A percentile compares a stretch with the other conserved stretches of the same genome.
Conservation (phyloP, 148 eudicot species). For the Rhododendron griersonianum region DNA sequence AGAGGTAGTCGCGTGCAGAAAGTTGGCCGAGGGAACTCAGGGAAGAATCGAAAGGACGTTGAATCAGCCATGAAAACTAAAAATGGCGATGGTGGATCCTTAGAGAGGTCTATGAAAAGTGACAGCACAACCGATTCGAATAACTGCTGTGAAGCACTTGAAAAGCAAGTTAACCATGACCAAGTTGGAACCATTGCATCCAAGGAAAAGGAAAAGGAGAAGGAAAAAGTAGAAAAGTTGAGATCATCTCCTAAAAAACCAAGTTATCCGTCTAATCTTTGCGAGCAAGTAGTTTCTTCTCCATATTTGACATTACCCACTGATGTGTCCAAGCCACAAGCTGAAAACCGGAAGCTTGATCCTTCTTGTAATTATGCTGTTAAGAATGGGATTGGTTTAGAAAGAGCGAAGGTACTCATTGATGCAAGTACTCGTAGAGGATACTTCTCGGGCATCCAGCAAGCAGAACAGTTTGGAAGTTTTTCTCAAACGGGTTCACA, state of each 20-base stretch:
- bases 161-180: slow-evolving; percentile 14
- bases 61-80: slow-evolving; percentile 17
- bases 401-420: background rate
- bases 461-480: slow-evolving; percentile 11
- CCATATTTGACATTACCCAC: slow-evolving; percentile 20
- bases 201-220: slow-evolving; percentile 21
- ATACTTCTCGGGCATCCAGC: slow-evolving; percentile 6
- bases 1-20: background rate
- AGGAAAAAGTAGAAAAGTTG: slow-evolving; percentile 19
- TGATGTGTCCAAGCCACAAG: slow-evolving; percentile 12
- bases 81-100: slow-evolving; percentile 12
- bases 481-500: slow-evolving; percentile 20
- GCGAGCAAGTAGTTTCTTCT: slow-evolving; percentile 27
- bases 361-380: slow-evolving; percentile 8
- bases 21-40: background rate
- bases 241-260: slow-evolving; percentile 24
- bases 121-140: slow-evolving; percentile 15
- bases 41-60: background rate
- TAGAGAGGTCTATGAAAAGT: slow-evolving; percentile 16
- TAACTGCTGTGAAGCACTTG: slow-evolving; percentile 15
- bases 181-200: slow-evolving; percentile 10
- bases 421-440: slow-evolving; percentile 8
- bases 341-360: slow-evolving; percentile 10
- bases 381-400: background rate
- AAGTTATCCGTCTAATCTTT: background rate